phyloP scores from a whole-genome alignment of 2,329 filamentous ascomycete genomes.

The Metarhizium anisopliae region DNA sequence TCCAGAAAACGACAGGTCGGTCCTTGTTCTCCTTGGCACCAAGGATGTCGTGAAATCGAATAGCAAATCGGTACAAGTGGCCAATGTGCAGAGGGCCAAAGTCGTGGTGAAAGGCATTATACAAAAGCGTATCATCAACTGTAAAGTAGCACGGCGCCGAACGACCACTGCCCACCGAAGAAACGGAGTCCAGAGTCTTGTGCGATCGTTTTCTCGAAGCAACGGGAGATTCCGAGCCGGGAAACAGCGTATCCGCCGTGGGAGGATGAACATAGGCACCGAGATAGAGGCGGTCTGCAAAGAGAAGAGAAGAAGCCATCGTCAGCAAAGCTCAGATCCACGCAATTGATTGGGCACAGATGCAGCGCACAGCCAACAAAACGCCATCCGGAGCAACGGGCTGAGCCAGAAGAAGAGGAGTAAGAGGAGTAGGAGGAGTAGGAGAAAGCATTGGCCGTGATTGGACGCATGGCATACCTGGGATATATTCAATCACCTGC shows the following conservation, averaged over 20 bases:
- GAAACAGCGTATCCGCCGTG: slow-evolving; percentile 74
- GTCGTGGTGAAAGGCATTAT: slow-evolving; percentile 98
- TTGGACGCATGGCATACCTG: slow-evolving; percentile 50
- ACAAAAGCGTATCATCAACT: slow-evolving; percentile 82
- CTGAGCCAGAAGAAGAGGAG: background rate
- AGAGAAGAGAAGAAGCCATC: background rate
- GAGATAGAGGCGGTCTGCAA: slow-evolving; percentile 82
- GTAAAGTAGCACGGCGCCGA: slow-evolving; percentile 84
- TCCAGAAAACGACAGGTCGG: slow-evolving; percentile 92
- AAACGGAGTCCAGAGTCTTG: slow-evolving; percentile 49
- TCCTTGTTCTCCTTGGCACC: slow-evolving; percentile 86
- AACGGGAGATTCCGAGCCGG: slow-evolving; percentile 66
- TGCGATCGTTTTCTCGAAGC: slow-evolving; percentile 34
- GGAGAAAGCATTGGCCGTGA: background rate
- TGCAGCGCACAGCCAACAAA: background rate
- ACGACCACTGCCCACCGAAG: slow-evolving; percentile 23
- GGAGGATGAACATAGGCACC: slow-evolving; percentile 83
- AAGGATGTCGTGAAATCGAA: slow-evolving; percentile 90
- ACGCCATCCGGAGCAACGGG: background rate
- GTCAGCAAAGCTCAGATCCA: slow-evolving; percentile 12
- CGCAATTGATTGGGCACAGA: background rate
- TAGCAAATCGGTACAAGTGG: slow-evolving; percentile 91
- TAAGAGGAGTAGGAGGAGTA: background rate
- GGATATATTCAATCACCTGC: slow-evolving; percentile 93
- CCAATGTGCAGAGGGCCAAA: slow-evolving; percentile 97